Conservation (phyloP, 306 rosid genomes). For the Elaeagnus macrophylla region DNA sequence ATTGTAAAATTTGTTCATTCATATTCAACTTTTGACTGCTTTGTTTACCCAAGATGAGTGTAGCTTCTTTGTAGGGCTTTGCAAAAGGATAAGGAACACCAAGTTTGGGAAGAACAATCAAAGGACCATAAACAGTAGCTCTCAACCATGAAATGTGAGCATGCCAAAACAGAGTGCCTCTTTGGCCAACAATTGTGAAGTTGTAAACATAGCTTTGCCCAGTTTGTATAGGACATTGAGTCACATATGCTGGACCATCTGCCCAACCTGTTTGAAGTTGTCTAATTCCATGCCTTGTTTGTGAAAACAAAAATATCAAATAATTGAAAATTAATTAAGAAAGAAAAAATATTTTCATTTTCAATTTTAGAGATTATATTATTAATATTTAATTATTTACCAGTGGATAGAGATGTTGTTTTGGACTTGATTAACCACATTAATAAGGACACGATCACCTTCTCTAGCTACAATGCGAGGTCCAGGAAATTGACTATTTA, state of each 20-base stretch:
- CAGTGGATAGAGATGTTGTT: constrained; percentile 10
- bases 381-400: neutral
- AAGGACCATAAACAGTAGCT: constrained; percentile 12
- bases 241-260: constrained; percentile 6
- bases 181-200: constrained; percentile 9
- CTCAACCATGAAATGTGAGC: constrained; percentile 11
- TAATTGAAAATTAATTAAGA: too few species aligned
- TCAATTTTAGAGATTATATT: too few species aligned
- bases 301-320: too few species aligned
- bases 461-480: constrained; percentile 8
- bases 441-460: neutral
- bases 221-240: constrained; percentile 13
- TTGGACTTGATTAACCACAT: constrained; percentile 2
- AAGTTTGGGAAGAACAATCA: constrained; percentile 7
- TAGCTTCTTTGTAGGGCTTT: constrained; percentile 8
- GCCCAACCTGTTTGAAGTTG: constrained; percentile 9
- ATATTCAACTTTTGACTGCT: neutral
- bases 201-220: constrained; percentile 14
- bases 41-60: constrained; percentile 2
- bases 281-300: constrained; percentile 1
- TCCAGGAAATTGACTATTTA: constrained; percentile 8
- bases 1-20: too few species aligned
- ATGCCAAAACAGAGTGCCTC: constrained; percentile 12
- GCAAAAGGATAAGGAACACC: constrained; percentile 10
- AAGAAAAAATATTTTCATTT: too few species aligned